phyloP scores from a whole-genome alignment of 2,329 filamentous ascomycete species.

The Parastagonospora avenae region DNA sequence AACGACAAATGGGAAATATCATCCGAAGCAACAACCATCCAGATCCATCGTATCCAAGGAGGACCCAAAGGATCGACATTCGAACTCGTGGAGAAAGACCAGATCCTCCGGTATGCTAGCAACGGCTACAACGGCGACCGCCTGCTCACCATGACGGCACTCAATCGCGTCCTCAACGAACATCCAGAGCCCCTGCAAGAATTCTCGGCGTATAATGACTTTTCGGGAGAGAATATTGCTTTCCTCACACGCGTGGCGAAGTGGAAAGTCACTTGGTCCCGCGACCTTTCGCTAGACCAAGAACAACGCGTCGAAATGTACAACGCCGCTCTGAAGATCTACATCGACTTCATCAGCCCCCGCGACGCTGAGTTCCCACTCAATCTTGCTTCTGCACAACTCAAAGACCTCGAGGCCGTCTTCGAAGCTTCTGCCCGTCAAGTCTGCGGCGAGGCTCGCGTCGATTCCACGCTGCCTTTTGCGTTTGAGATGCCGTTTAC shows the following conservation, averaged over 20 bases:
- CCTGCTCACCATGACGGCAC: constrained; percentile 12
- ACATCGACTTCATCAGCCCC: constrained; percentile 16
- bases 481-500: constrained; percentile 1
- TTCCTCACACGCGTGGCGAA: constrained; percentile 12
- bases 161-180: constrained; percentile 14
- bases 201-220: constrained; percentile 20
- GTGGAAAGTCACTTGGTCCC: constrained; percentile 7
- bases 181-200: constrained; percentile 15
- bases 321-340: constrained; percentile 13
- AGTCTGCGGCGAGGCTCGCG: constrained; percentile 4
- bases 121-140: constrained; percentile 1
- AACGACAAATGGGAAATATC: constrained; percentile 4
- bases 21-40: constrained; percentile 3
- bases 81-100: constrained; percentile 10
- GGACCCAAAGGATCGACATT: constrained; percentile 7
- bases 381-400: constrained; percentile 13
- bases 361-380: constrained; percentile 18
- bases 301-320: constrained; percentile 3
- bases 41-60: background rate
- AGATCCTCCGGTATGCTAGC: background rate
- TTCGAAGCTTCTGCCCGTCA: constrained; percentile 10
- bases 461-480: constrained; percentile 11
- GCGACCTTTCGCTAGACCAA: background rate
- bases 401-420: constrained; percentile 8
- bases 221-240: constrained; percentile 21